Conservation (phyloP, 2,329 filamentous ascomycete genomes). For the Fusarium goolgardi region DNA sequence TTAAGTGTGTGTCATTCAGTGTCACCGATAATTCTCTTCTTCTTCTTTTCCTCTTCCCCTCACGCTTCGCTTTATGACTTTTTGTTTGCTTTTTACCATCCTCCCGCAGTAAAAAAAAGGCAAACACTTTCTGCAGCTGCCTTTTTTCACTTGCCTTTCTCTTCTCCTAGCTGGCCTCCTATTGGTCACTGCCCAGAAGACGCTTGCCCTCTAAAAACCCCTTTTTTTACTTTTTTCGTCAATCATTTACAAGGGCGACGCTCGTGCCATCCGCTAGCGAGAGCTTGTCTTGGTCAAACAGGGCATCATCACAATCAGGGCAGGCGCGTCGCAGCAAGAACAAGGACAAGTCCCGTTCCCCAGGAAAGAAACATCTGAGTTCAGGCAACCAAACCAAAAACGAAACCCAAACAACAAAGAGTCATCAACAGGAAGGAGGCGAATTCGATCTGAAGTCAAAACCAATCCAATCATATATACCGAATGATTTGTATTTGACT, state of each 20-base stretch:
- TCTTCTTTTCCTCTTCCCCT: neutral
- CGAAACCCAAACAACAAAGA: conserved; percentile 30
- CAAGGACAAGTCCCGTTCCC: too few relatives aligned
- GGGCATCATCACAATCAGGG: conserved; percentile 38
- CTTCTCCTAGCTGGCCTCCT: conserved; percentile 24
- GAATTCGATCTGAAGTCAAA: neutral
- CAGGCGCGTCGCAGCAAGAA: conserved; percentile 37
- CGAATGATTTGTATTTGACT: conserved; percentile 49
- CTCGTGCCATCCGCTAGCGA: conserved; percentile 46
- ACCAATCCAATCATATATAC: conserved; percentile 5
- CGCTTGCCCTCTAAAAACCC: conserved; percentile 20
- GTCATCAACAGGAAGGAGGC: conserved; percentile 19
- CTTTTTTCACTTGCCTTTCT: conserved; percentile 33
- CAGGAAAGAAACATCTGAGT: conserved; percentile 26
- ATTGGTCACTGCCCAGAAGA: conserved; percentile 18
- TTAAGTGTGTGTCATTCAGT: conserved; percentile 30
- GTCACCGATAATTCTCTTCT: conserved; percentile 34
- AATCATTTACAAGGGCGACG: conserved; percentile 42
- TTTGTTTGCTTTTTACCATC: conserved; percentile 2
- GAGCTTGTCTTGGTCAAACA: conserved; percentile 41
- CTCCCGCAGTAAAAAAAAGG: neutral
- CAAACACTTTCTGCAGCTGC: conserved; percentile 3
- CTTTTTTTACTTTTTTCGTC: conserved; percentile 41
- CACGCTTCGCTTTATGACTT: neutral
- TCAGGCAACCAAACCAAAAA: conserved; percentile 35